These are phyloP conservation scores for Clarireedia paspali DNA, from an alignment of 2,329 filamentous ascomycete species.

Conservation along the genomic window DNA sequence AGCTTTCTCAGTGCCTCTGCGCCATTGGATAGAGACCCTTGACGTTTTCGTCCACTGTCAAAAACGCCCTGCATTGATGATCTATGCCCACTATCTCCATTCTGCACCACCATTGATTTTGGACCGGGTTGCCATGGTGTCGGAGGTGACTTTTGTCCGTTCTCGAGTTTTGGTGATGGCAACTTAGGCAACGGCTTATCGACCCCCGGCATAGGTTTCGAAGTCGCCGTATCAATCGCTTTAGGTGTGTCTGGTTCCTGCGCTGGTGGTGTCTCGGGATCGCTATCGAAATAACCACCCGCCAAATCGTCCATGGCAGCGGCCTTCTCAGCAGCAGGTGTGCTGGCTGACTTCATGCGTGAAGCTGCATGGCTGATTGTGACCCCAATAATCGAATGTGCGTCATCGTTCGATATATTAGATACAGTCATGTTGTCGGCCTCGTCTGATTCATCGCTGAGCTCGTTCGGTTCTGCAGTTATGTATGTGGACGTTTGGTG, in stretches of 20 bases:
- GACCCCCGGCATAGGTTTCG: not conserved
- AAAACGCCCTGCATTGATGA: slow-evolving; percentile 40
- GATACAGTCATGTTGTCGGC: slow-evolving; percentile 17
- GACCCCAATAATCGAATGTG: slow-evolving; percentile 51
- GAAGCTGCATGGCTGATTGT: slow-evolving; percentile 50
- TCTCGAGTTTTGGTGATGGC: slow-evolving; percentile 26
- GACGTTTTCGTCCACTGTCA: slow-evolving; percentile 33
- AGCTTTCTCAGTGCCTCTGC: slow-evolving; percentile 50
- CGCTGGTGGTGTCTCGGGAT: slow-evolving; percentile 25
- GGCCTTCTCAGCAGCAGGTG: slow-evolving; percentile 50
- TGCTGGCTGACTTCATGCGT: slow-evolving; percentile 45
- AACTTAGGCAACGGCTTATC: slow-evolving; percentile 13
- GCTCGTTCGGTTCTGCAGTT: slow-evolving; percentile 8
- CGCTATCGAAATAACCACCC: slow-evolving; percentile 32
- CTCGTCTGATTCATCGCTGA: slow-evolving; percentile 15
- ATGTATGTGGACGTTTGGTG: slow-evolving; percentile 3
- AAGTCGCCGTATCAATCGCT: not conserved
- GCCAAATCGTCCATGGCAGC: slow-evolving; percentile 47
- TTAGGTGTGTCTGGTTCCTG: not conserved
- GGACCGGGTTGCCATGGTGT: slow-evolving; percentile 37
- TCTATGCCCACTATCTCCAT: slow-evolving; percentile 26
- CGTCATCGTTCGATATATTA: slow-evolving; percentile 39
- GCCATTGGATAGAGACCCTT: slow-evolving; percentile 46
- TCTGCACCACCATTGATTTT: slow-evolving; percentile 31
- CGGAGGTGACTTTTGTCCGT: slow-evolving; percentile 11